Percentiles rank a stretch among this genome's conserved stretches.
Evolutionary conservation across 148 eudicot genomes (phyloP).

Genomic region (Agrostemma githago): DNA sequence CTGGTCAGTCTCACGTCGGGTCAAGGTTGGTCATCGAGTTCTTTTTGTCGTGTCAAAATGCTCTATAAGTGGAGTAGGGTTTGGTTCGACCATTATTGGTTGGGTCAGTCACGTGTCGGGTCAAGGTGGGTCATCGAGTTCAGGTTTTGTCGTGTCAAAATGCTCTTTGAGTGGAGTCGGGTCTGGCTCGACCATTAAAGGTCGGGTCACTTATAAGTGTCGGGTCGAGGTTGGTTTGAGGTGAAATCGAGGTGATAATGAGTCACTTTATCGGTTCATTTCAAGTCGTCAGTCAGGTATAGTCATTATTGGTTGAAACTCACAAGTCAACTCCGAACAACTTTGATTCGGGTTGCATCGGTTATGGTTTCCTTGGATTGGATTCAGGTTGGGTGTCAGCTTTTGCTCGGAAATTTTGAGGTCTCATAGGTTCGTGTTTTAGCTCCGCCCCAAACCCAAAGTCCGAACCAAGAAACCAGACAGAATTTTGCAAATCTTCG

Average conservation of each 20-base stretch:
- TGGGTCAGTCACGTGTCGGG: background rate
- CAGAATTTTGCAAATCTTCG: slow-evolving; percentile 23
- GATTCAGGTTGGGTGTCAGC: background rate
- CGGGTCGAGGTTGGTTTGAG: background rate
- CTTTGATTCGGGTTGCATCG: background rate
- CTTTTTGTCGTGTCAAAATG: background rate
- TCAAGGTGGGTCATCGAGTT: background rate
- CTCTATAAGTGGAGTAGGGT: background rate
- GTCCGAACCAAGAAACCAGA: background rate
- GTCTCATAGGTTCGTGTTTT: background rate
- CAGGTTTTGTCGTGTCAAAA: background rate
- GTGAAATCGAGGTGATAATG: background rate
- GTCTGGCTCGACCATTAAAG: background rate
- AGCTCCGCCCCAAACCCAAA: background rate
- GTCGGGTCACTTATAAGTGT: background rate
- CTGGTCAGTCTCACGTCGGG: background rate
- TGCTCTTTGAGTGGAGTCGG: background rate
- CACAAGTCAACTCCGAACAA: too few relatives aligned
- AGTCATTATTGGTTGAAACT: too few relatives aligned
- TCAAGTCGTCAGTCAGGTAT: background rate
- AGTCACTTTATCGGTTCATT: background rate
- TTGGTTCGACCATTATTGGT: background rate
- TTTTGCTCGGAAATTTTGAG: background rate
- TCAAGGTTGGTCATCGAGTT: background rate
- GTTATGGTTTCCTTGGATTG: background rate